phyloP scores from a whole-genome alignment of 441 rosid species.

The Geranium incanum region DNA sequence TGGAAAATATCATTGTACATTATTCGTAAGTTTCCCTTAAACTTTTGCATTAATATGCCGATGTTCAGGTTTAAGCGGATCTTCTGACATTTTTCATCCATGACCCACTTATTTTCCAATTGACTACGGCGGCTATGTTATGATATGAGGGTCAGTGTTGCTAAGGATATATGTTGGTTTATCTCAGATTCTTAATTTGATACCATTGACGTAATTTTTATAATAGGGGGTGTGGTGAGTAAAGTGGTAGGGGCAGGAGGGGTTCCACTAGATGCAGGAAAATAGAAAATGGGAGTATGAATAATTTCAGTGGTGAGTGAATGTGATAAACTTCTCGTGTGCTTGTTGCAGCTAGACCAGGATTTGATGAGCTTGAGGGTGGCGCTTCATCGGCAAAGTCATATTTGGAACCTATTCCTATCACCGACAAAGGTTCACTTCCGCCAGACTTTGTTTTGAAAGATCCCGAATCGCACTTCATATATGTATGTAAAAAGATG shows the following conservation, averaged over 20 bases:
- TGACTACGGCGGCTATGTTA: background rate
- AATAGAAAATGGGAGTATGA: too few species aligned
- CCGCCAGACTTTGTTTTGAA: conserved; percentile 60
- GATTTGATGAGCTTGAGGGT: conserved; percentile 42
- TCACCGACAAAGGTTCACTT: conserved; percentile 54
- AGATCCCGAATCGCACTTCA: conserved; percentile 87
- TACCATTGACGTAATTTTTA: too few species aligned
- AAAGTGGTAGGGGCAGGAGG: too few species aligned
- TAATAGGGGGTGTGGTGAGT: too few species aligned
- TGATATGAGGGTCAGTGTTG: background rate
- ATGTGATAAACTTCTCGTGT: background rate
- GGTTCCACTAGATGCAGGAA: too few species aligned
- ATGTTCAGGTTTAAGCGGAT: background rate
- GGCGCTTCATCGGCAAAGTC: conserved; percentile 38
- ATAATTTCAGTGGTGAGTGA: background rate
- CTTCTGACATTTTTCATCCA: background rate
- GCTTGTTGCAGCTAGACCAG: conserved; percentile 66
- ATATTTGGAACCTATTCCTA: conserved; percentile 52
- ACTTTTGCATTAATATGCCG: background rate
- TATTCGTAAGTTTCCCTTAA: conserved; percentile 49
- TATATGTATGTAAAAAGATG: conserved; percentile 62
- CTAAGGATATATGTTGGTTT: background rate
- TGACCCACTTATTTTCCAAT: background rate
- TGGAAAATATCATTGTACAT: conserved; percentile 66
- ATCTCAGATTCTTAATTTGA: too few species aligned